A percentile compares a stretch with the other conserved stretches of the same genome.
These are phyloP conservation scores for Komagataella kurtzmanii DNA, from an alignment of 805 yeast species.

Conservation along the genomic window DNA sequence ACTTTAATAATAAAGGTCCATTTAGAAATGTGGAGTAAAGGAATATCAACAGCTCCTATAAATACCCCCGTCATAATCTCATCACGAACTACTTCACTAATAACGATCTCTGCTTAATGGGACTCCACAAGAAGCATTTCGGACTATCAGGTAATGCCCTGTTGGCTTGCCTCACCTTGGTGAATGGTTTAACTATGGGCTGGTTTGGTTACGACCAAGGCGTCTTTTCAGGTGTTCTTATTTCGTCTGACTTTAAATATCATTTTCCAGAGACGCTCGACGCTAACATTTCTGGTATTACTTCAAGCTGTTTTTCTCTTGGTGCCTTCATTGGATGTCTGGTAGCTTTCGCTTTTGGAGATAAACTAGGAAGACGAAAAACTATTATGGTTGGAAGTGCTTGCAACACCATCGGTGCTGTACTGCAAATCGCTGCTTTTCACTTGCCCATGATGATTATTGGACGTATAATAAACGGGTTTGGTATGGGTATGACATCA, in stretches of 20 bases:
- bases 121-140: constrained; percentile 1
- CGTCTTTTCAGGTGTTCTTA: constrained; percentile 5
- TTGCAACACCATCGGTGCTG: constrained; percentile 52
- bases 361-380: constrained; percentile 42
- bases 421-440: constrained; percentile 33
- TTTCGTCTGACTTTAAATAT: constrained; percentile 6
- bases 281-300: constrained; percentile 1
- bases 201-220: constrained; percentile 6
- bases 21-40: not conserved
- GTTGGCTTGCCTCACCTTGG: constrained; percentile 3
- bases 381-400: constrained; percentile 37
- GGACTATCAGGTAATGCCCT: constrained; percentile 4
- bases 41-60: not conserved
- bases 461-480: constrained; percentile 55
- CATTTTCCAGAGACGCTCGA: constrained; percentile 1
- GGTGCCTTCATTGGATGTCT: constrained; percentile 50
- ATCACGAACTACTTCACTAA: not conserved
- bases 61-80: not conserved
- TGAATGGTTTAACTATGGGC: constrained; percentile 6
- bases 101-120: not conserved
- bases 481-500: constrained; percentile 59
- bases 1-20: not conserved
- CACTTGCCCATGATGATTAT: constrained; percentile 34
- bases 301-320: constrained; percentile 23
- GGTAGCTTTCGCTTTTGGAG: constrained; percentile 35